Conservation (phyloP, 805 yeast species). For the Ogataea salicorniae region DNA sequence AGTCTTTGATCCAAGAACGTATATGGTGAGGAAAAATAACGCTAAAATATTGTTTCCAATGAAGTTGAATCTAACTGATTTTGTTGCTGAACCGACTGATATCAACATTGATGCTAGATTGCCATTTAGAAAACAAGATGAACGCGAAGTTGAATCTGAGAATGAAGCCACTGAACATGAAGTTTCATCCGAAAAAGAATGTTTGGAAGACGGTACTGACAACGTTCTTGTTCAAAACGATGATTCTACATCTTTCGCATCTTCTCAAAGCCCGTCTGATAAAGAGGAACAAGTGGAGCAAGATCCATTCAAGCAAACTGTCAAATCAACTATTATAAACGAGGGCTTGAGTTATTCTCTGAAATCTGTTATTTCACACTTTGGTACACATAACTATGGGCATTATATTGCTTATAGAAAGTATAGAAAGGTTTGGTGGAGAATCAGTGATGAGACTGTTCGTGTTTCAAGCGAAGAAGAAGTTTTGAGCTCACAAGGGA, state of each 20-base stretch:
- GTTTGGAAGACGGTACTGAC: not conserved
- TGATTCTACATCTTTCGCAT: no score
- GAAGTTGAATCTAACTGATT: conserved; percentile 60
- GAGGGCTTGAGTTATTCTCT: conserved; percentile 59
- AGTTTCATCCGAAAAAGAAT: conserved; percentile 2
- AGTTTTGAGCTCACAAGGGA: conserved; percentile 77
- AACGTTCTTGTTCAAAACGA: no score
- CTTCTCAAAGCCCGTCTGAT: no score
- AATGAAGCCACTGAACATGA: conserved; percentile 16
- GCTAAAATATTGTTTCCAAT: conserved; percentile 77
- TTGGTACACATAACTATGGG: conserved; percentile 96
- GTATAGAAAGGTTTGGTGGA: conserved; percentile 87
- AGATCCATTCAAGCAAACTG: not conserved
- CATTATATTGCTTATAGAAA: conserved; percentile 88
- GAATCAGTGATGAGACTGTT: conserved; percentile 87
- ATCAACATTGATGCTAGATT: conserved; percentile 76
- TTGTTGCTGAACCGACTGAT: conserved; percentile 62
- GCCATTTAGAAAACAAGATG: conserved; percentile 64
- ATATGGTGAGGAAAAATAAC: conserved; percentile 76
- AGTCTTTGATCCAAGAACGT: conserved; percentile 84
- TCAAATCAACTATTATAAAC: conserved; percentile 6
- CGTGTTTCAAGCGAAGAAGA: conserved; percentile 75
- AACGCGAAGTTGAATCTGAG: conserved; percentile 6
- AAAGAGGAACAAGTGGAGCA: not conserved
- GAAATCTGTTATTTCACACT: conserved; percentile 85